These are phyloP conservation scores for Syzygium syzygioides DNA, from an alignment of 441 rosid genomes.

Conservation along the genomic window DNA sequence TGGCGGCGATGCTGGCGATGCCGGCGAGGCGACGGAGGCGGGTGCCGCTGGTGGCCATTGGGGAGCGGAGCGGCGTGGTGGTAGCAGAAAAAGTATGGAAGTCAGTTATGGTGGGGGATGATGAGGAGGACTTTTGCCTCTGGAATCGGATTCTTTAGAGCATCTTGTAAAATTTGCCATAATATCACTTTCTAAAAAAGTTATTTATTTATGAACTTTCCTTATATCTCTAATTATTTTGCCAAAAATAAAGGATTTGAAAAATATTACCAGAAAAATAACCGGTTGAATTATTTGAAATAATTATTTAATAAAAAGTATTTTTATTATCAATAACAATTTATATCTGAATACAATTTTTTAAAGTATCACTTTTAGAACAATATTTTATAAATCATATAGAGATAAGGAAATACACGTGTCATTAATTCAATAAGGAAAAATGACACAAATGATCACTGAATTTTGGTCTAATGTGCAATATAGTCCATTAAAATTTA, in stretches of 20 bases:
- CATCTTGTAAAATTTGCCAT: slow-evolving; percentile 4
- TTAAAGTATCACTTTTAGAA: too few species aligned
- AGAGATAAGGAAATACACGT: too few species aligned
- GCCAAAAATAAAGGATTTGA: not conserved
- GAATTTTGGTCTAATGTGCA: accelerated
- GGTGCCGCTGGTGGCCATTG: slow-evolving; percentile 39
- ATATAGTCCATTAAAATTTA: too few species aligned
- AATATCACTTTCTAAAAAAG: slow-evolving; percentile 1
- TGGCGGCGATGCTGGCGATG: slow-evolving; percentile 35
- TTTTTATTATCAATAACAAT: too few species aligned
- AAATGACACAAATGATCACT: too few species aligned
- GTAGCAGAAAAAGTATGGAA: not conserved
- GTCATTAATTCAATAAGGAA: too few species aligned
- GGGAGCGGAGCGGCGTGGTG: not conserved
- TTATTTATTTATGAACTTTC: not conserved
- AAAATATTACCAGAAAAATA: not conserved
- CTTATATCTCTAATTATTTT: not conserved
- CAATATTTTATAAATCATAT: too few species aligned
- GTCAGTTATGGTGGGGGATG: slow-evolving; percentile 1
- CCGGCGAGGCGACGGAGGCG: slow-evolving; percentile 64
- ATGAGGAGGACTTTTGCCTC: slow-evolving; percentile 14
- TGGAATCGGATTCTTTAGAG: slow-evolving; percentile 15
- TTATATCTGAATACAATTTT: not conserved
- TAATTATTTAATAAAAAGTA: too few species aligned
- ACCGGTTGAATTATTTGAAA: too few species aligned